Base-by-base conservation (phyloP, 306 rosid genomes). In the Quillaja saponaria region DNA sequence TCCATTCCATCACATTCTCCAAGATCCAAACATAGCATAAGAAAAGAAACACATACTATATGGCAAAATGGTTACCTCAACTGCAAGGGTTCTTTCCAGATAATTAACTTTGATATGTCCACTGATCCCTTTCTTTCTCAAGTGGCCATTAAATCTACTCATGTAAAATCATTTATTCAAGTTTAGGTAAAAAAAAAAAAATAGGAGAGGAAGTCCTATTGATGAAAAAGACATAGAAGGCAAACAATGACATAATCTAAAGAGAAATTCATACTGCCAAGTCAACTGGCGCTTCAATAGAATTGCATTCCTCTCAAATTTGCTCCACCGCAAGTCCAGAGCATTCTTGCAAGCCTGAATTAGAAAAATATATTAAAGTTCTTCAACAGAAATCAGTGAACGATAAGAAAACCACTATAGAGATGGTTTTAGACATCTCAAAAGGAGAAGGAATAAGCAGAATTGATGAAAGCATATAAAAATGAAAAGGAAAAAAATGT, bases 121-220 rank as follows among this genome's bases (percentile, higher is more conserved):
- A 70, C 96, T 82, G 72, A 88, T 81, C 56, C 98, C 98, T 66
- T 92, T 92, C 80, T 77, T 92, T 42, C 78, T 64, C 81, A 92
- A 80, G 81, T 92, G 88, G 28, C 72, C 67, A 81, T 88, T 88
- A 61, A 88, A 92, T 72, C 98, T 92, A 63, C 65, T 51, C 21
- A 58, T 16, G 46, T 10, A 42, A 60, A 65, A 78, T 11, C 17
- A 53, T 72, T 50, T 16, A 44, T 57, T 19, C 14, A 38, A 37
- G 58, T 17, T 15, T 56, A 31, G 13, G 25, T 13, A 55, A 33
- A 40, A 62, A 66, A 9, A 13, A 3, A 47, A 50, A 55, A 19
- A 61, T 15, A 37, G n/a, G n/a, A n/a, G n/a, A n/a, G n/a, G n/a
- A n/a, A n/a, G n/a, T n/a, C n/a, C n/a, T n/a, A n/a, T n/a, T n/a